Percentiles rank a stretch among this genome's conserved stretches.
These are phyloP conservation scores for Colletotrichum australisinense DNA, from an alignment of 2,329 filamentous ascomycete species.

Conservation along the genomic window DNA sequence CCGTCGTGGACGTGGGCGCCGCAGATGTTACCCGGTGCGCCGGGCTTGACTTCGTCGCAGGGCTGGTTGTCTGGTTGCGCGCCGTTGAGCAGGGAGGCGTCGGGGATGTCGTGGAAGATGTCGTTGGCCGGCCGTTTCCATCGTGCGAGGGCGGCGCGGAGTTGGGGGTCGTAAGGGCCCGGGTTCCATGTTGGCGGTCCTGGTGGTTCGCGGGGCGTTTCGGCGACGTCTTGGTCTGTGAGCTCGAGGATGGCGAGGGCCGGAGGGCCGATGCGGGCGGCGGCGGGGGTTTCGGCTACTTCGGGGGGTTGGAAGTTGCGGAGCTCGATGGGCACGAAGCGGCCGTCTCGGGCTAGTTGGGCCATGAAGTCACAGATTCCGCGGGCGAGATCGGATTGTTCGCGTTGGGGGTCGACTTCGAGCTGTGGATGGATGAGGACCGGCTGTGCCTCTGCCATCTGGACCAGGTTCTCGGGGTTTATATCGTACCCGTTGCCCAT, in stretches of 20 bases:
- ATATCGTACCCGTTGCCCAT: neutral
- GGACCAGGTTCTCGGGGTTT: neutral
- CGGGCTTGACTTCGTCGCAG: slow-evolving; percentile 19
- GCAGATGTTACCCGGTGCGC: neutral
- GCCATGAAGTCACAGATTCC: slow-evolving; percentile 9
- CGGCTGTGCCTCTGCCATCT: neutral
- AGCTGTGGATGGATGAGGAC: neutral
- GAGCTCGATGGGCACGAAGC: slow-evolving; percentile 31
- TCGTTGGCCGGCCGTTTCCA: slow-evolving; percentile 31
- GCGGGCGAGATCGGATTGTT: neutral
- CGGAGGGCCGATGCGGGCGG: neutral
- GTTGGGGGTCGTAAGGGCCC: neutral
- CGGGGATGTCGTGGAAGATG: slow-evolving; percentile 33
- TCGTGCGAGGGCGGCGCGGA: slow-evolving; percentile 12
- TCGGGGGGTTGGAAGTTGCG: slow-evolving; percentile 16
- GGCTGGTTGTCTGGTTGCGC: neutral
- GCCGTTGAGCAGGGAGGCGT: neutral
- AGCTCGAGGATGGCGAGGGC: slow-evolving; percentile 11
- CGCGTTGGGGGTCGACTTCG: neutral
- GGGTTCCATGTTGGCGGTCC: neutral
- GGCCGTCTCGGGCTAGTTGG: neutral
- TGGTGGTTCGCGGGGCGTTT: neutral
- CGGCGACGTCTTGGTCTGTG: neutral
- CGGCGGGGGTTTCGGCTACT: neutral
- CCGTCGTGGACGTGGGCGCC: neutral